Base-by-base conservation (phyloP, 176 grass and related monocot genomes). In the Carex parvula region DNA sequence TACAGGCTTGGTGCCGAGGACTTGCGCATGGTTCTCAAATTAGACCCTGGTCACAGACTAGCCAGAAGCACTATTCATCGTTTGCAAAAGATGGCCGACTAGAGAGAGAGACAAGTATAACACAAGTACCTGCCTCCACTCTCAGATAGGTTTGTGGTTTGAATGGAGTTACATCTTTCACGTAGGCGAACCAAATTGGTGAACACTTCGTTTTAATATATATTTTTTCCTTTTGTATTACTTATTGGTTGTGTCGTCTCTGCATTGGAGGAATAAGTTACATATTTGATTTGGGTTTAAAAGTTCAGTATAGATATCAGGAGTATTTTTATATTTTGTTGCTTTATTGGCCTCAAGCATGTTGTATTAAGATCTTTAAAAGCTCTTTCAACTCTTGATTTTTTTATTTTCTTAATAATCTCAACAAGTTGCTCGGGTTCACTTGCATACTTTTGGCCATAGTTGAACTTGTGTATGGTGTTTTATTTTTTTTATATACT, bases 31-130 rank as follows among this genome's bases (percentile, higher is more conserved):
- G 96, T 99, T 94, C 89, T 99, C 74, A 99, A 99, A 88, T 90
- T 99, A 80, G 93, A 99, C 75, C 93, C 96, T 80, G 81, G 85
- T 75, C 88, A 99, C 86, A 88, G 96, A 87, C 88, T 99, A 71
- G 96, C 96, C 70, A 95, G 93, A 88, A 99, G 93, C 77, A 99
- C 87, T 57, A 94, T 99, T 81, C 93, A 95, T 66, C 96, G 96
- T 52, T 81, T 99, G 84, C 91, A 93, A 86, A 99, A 95, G 86
- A 88, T 99, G 91, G 96, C 93, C 16, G 96, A 93, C 48, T 99
- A 99, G 89, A 88, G 72, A 83, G 44, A 39, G 37, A 55, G 18
- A 30, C n/a, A 73, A 29, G 50, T 56, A 66, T 11, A 44, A 64
- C 60, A 81, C 58, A 81, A 48, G n/a, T 61, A 17, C 57, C 77